A percentile compares a stretch with the other conserved stretches of the same genome.
Conservation (phyloP, 257 asterid genomes). For the Nicotiana undulata region DNA sequence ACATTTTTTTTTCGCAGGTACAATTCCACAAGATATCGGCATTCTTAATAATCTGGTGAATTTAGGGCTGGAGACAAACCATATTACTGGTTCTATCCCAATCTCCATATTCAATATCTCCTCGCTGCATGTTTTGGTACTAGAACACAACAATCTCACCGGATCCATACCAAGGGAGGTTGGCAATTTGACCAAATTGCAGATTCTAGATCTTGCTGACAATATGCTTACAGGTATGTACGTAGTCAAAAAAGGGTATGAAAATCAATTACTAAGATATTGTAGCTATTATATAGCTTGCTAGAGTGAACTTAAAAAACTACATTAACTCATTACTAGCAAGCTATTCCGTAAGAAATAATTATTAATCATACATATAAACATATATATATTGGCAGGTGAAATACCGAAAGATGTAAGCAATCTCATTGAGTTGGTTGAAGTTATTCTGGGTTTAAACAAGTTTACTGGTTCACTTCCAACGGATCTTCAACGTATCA, state of each 20-base stretch:
- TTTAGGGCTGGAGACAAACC: background rate
- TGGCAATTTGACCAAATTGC: background rate
- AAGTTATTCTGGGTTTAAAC: too few relatives aligned
- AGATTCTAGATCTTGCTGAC: background rate
- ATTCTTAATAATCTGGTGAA: background rate
- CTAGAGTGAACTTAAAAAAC: background rate
- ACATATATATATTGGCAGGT: background rate
- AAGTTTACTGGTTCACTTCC: background rate
- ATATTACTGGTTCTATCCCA: background rate
- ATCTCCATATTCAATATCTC: background rate
- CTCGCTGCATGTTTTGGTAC: background rate
- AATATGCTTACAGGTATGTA: background rate
- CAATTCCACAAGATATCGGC: too few relatives aligned
- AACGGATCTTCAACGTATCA: background rate
- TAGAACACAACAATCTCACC: background rate
- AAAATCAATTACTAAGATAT: too few relatives aligned
- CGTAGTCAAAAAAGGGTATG: background rate
- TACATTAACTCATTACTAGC: background rate
- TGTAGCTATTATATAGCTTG: background rate
- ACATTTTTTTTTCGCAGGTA: too few relatives aligned
- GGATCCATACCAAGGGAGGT: background rate
- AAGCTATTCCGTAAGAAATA: too few relatives aligned
- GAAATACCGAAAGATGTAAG: background rate
- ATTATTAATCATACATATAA: too few relatives aligned
- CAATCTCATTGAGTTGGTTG: background rate